Evolutionary conservation across 1,284 basidiomycete genomes (phyloP), one percentile per base, ranked within the genome.

Genomic region (Wolfiporia cocos): DNA sequence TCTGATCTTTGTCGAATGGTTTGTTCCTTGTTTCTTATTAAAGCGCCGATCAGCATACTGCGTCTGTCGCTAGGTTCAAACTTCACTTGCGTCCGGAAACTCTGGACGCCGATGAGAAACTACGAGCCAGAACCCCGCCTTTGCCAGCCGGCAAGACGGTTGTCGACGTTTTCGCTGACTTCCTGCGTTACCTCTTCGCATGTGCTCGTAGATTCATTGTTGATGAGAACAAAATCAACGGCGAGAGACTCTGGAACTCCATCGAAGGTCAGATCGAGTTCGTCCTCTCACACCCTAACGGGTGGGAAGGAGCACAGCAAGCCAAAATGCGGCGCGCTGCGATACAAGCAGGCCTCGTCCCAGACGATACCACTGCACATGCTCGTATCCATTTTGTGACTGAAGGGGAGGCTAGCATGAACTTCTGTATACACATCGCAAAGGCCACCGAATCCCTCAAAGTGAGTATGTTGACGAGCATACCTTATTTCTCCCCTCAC

Each of bases 1-100:
- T 4, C 71, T 71, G 63, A 52, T 62, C 5, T 72, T 67, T 28
- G 67, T 72, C 0, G 70, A 75, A 56, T 80, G 76, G 77, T 76
- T 42, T n/a, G n/a, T n/a, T n/a, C n/a, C n/a, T n/a, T n/a, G n/a
- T n/a, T n/a, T n/a, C n/a, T n/a, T n/a, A n/a, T n/a, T n/a, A n/a
- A n/a, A n/a, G n/a, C n/a, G n/a, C n/a, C n/a, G n/a, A n/a, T n/a
- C n/a, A n/a, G n/a, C n/a, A n/a, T n/a, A n/a, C n/a, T n/a, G n/a
- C n/a, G n/a, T n/a, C n/a, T n/a, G n/a, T n/a, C 18, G 17, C 17
- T 17, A 80, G 77, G 78, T 81, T 78, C 63, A 80, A 81, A 51
- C 55, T 81, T 0, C 69, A 77, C 49, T 56, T 81, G 2, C 67
- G 71, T 1, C 70, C 72, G 4, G 49, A 50, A 15, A n/a, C n/a